A percentile compares a stretch with the other conserved stretches of the same genome.
Conservation (phyloP, 192 early-diverging fungal species). For the Coemansia sp. region DNA sequence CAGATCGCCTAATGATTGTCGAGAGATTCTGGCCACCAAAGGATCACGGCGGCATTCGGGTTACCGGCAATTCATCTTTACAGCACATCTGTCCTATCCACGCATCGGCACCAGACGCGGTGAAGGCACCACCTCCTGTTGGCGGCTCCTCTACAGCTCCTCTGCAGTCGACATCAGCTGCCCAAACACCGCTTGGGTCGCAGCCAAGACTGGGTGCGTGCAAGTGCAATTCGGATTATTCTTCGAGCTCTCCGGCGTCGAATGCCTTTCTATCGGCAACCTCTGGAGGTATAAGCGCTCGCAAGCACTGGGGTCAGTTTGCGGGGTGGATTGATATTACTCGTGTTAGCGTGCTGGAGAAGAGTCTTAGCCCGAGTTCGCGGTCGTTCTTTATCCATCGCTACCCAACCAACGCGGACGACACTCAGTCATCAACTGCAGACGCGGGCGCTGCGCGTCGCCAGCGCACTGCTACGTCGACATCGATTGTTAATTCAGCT, state of each 20-base stretch:
- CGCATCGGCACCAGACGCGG: conserved; percentile 5
- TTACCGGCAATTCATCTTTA: conserved; percentile 28
- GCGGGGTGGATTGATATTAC: conserved; percentile 47
- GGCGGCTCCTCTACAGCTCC: neutral
- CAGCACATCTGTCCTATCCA: conserved; percentile 23
- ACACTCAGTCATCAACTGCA: conserved; percentile 6
- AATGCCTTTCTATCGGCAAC: conserved; percentile 42
- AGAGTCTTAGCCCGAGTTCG: conserved; percentile 35
- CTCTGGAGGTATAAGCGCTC: conserved; percentile 20
- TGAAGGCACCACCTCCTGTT: neutral
- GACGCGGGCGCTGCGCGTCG: conserved; percentile 7
- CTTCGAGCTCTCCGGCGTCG: conserved; percentile 10
- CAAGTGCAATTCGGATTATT: conserved; percentile 9
- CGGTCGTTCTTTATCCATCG: conserved; percentile 48
- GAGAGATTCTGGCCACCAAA: conserved; percentile 53
- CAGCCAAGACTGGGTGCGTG: conserved; percentile 8
- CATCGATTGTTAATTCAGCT: conserved; percentile 6
- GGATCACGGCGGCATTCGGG: conserved; percentile 44
- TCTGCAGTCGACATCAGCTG: neutral
- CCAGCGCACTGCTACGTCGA: conserved; percentile 25
- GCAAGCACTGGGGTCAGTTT: conserved; percentile 50
- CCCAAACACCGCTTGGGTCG: neutral
- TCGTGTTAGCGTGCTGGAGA: conserved; percentile 49
- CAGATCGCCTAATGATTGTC: conserved; percentile 54
- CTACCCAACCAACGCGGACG: conserved; percentile 19